A percentile compares a stretch with the other conserved stretches of the same genome.
Conservation (phyloP, 2,329 filamentous ascomycete species). For the Talaromyces sp. region DNA sequence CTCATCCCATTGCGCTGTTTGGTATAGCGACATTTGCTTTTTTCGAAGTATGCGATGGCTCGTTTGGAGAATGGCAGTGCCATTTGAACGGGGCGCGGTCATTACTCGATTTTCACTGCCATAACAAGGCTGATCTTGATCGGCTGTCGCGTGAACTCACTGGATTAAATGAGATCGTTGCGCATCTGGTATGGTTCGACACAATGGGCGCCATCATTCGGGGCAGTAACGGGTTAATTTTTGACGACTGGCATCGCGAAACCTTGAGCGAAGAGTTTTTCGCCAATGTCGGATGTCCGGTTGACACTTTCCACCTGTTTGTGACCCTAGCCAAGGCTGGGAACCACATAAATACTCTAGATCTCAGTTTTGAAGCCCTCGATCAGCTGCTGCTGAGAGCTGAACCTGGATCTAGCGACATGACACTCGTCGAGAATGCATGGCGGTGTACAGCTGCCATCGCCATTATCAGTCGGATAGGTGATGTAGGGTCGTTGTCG, state of each 20-base stretch:
- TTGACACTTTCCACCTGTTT: slow-evolving; percentile 39
- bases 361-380: slow-evolving; percentile 17
- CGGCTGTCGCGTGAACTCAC: slow-evolving; percentile 32
- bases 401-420: slow-evolving; percentile 9
- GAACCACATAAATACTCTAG: slow-evolving; percentile 3
- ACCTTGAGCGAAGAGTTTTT: slow-evolving; percentile 36
- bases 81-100: slow-evolving; percentile 43
- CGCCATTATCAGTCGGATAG: slow-evolving; percentile 27
- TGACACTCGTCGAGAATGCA: slow-evolving; percentile 28
- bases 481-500: slow-evolving; percentile 8
- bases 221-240: slow-evolving; percentile 29
- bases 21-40: slow-evolving; percentile 47
- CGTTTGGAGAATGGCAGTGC: slow-evolving; percentile 40
- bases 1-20: slow-evolving; percentile 43
- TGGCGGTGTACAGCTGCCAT: slow-evolving; percentile 39
- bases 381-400: slow-evolving; percentile 21
- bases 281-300: slow-evolving; percentile 37
- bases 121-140: slow-evolving; percentile 33
- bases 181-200: slow-evolving; percentile 44
- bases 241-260: slow-evolving; percentile 43
- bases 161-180: slow-evolving; percentile 39
- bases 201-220: slow-evolving; percentile 32
- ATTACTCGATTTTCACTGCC: slow-evolving; percentile 42
- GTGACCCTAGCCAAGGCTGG: slow-evolving; percentile 31
- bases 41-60: slow-evolving; percentile 44